Evolutionary conservation across 306 rosid species (phyloP).

Genomic region (Begonia masoniana): DNA sequence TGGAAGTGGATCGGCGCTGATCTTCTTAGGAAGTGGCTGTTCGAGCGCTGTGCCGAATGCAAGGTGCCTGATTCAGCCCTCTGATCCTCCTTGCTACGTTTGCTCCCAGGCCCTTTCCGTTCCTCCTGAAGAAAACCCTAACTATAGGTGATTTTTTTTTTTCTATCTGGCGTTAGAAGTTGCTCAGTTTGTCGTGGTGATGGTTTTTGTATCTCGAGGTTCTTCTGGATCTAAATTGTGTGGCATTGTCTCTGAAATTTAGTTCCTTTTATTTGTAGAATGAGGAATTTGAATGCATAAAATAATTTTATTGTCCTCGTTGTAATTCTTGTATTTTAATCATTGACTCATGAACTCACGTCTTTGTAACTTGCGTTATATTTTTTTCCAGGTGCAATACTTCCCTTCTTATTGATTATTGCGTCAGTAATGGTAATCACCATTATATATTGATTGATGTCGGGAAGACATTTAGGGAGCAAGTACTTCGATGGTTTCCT

Average conservation of each 20-base stretch:
- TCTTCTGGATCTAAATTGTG: too few relatives aligned
- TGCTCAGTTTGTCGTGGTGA: not conserved
- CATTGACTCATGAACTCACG: not conserved
- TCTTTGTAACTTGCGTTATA: conserved; percentile 1
- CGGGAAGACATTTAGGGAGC: conserved; percentile 91
- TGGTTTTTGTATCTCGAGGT: not conserved
- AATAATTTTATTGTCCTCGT: not conserved
- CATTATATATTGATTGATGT: conserved; percentile 69
- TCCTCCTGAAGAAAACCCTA: conserved; percentile 67
- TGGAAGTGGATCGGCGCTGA: conserved; percentile 45
- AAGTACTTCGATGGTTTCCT: conserved; percentile 90
- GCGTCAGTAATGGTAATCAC: conserved; percentile 40
- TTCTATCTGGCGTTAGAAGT: not conserved
- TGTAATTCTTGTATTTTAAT: not conserved
- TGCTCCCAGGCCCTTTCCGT: conserved; percentile 51
- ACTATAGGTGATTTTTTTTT: conserved; percentile 50
- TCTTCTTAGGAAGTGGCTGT: conserved; percentile 87
- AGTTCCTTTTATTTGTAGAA: too few relatives aligned
- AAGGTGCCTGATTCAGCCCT: conserved; percentile 64
- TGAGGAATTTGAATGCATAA: too few relatives aligned
- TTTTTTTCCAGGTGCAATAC: conserved; percentile 68
- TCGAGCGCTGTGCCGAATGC: conserved; percentile 79
- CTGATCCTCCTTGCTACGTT: conserved; percentile 74
- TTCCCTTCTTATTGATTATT: conserved; percentile 72
- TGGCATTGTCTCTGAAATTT: too few relatives aligned